These are phyloP conservation scores for Entrophospora sp. DNA, from an alignment of 192 early-diverging fungal genomes.

Conservation along the genomic window DNA sequence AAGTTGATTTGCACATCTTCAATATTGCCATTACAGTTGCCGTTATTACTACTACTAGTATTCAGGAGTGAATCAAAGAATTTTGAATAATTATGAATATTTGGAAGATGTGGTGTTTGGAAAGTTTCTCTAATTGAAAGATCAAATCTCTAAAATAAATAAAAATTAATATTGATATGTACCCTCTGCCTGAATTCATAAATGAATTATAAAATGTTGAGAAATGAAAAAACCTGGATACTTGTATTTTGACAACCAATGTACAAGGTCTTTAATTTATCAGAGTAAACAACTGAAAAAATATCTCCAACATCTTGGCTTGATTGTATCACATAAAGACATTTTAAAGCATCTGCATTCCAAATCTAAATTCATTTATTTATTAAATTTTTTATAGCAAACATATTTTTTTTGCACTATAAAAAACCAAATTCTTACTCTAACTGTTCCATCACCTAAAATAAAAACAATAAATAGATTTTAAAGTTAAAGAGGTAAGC, in stretches of 20 bases:
- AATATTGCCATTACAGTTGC: no score
- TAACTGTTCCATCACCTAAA: slow-evolving; percentile 63
- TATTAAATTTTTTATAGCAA: no score
- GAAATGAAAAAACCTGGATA: slow-evolving; percentile 51
- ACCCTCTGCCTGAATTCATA: no score
- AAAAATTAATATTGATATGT: no score
- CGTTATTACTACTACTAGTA: not conserved
- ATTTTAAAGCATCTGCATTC: slow-evolving; percentile 52
- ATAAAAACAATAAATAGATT: slow-evolving; percentile 25
- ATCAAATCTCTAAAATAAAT: slow-evolving; percentile 27
- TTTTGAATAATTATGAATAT: slow-evolving; percentile 18
- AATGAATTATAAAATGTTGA: slow-evolving; percentile 29
- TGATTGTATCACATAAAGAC: slow-evolving; percentile 54
- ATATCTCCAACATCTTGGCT: slow-evolving; percentile 65
- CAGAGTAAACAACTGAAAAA: slow-evolving; percentile 56
- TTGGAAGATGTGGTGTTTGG: not conserved
- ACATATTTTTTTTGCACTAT: no score
- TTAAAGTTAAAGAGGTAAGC: not conserved
- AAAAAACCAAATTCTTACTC: slow-evolving; percentile 22
- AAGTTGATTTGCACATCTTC: no score
- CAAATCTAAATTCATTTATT: slow-evolving; percentile 36
- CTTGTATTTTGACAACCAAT: slow-evolving; percentile 74
- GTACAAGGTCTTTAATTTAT: slow-evolving; percentile 41
- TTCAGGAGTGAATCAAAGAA: slow-evolving; percentile 20
- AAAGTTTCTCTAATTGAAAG: slow-evolving; percentile 26